Conservation (phyloP, 805 yeast genomes). For the Metschnikowia lochheadii region DNA sequence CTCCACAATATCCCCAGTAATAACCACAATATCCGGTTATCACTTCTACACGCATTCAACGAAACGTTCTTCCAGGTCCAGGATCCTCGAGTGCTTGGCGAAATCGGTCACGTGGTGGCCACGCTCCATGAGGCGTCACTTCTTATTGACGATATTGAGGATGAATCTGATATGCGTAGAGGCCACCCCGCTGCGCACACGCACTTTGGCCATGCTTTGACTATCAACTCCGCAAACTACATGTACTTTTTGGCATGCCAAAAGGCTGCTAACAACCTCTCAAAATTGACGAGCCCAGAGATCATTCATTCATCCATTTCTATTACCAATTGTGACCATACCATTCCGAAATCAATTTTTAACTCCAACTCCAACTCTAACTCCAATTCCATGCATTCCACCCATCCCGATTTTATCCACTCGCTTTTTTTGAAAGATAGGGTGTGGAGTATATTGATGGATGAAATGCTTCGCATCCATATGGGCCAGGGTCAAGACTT, state of each 20-base stretch:
- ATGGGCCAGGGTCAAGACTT: slow-evolving; percentile 88
- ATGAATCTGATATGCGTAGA: slow-evolving; percentile 62
- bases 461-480: slow-evolving; percentile 78
- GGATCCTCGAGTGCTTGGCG: slow-evolving; percentile 19
- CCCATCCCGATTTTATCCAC: too few species aligned
- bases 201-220: slow-evolving; percentile 71
- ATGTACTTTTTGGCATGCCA: slow-evolving; percentile 74
- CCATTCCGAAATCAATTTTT: too few species aligned
- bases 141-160: slow-evolving; percentile 84
- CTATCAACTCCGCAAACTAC: slow-evolving; percentile 79
- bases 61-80: slow-evolving; percentile 28
- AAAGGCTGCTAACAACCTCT: slow-evolving; percentile 25
- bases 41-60: slow-evolving; percentile 33
- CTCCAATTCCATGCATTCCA: too few species aligned
- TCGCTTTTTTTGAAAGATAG: background rate
- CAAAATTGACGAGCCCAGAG: background rate
- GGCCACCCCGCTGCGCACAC: slow-evolving; percentile 79
- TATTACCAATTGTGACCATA: too few species aligned
- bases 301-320: too few species aligned
- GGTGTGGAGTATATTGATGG: slow-evolving; percentile 45
- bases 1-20: slow-evolving; percentile 31
- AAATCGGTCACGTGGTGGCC: slow-evolving; percentile 28
- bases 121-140: slow-evolving; percentile 35
- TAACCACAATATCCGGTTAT: slow-evolving; percentile 28
- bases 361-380: too few species aligned